Percentiles rank a stretch among this genome's conserved stretches.
Conservation (phyloP, 306 rosid genomes). For the Cotoneaster glaucophyllus region DNA sequence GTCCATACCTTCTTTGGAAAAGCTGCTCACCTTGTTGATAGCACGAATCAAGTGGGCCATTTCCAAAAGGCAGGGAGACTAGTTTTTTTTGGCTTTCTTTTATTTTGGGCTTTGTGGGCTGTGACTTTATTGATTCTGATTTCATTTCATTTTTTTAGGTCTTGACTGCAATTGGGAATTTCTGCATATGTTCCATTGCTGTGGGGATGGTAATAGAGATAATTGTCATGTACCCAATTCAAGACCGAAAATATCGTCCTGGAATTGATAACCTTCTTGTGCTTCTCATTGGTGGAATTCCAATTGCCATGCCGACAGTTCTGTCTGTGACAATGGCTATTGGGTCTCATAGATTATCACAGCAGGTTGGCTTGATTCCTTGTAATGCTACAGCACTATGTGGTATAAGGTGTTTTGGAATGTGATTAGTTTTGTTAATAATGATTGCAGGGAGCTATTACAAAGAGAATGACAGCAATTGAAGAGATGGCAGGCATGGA, state of each 20-base stretch:
- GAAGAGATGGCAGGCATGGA: conserved; percentile 99
- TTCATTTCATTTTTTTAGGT: conserved; percentile 41
- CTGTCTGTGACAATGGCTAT: conserved; percentile 98
- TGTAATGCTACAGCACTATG: conserved; percentile 8
- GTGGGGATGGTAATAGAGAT: conserved; percentile 91
- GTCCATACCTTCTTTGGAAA: conserved; percentile 97
- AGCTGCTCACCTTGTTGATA: conserved; percentile 98
- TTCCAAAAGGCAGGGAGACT: conserved; percentile 68
- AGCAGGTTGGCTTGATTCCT: conserved; percentile 61
- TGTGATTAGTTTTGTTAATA: conserved; percentile 9
- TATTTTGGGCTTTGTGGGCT: background rate
- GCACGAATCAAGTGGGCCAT: conserved; percentile 96
- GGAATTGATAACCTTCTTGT: conserved; percentile 97
- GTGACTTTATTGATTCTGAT: conserved; percentile 2
- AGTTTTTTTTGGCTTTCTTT: background rate
- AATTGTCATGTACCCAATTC: conserved; percentile 94
- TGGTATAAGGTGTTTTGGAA: background rate
- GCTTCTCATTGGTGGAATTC: conserved; percentile 98
- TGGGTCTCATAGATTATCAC: conserved; percentile 92
- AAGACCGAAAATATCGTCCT: conserved; percentile 81
- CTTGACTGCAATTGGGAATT: conserved; percentile 95
- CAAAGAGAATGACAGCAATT: conserved; percentile 98
- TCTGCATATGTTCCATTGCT: conserved; percentile 95
- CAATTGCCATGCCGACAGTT: conserved; percentile 99
- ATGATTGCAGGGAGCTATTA: conserved; percentile 84